phyloP scores from a whole-genome alignment of 108 stramenopile species.

The Nitzschia sp. region DNA sequence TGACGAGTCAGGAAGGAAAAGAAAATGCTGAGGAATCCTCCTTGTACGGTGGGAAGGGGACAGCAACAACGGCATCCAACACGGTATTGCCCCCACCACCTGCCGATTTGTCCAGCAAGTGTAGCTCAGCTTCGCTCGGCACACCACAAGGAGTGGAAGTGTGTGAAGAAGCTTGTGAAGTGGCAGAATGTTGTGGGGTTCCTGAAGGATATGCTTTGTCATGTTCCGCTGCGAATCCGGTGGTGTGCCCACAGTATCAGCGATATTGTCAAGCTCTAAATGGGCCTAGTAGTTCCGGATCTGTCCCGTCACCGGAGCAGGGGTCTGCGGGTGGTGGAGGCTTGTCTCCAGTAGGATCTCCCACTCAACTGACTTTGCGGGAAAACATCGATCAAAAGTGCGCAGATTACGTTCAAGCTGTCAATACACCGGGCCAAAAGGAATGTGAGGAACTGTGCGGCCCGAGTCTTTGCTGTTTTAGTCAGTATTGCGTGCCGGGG shows the following conservation, averaged over 20 bases:
- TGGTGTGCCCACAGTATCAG: conserved; percentile 25
- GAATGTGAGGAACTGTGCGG: conserved; percentile 4
- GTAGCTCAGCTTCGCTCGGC: not conserved
- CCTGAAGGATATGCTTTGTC: conserved; percentile 26
- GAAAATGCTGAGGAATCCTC: not conserved
- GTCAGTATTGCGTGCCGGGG: conserved; percentile 3
- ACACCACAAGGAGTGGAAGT: conserved; percentile 12
- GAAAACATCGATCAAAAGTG: conserved; percentile 4
- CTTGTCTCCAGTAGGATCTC: not conserved
- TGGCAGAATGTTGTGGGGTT: conserved; percentile 33
- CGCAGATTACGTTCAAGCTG: not conserved
- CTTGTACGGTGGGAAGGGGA: not conserved
- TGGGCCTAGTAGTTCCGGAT: not conserved
- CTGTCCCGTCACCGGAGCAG: not conserved
- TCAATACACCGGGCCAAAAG: not conserved
- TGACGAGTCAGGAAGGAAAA: not conserved
- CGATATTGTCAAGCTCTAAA: conserved; percentile 20
- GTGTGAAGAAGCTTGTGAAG: conserved; percentile 30
- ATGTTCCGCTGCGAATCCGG: conserved; percentile 28
- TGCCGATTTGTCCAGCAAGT: conserved; percentile 18
- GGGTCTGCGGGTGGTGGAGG: too few species aligned
- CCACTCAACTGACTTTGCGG: conserved; percentile 14
- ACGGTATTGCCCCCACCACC: conserved; percentile 8
- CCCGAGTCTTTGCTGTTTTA: conserved; percentile 31
- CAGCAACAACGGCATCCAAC: not conserved